A percentile compares a stretch with the other conserved stretches of the same genome.
These are phyloP conservation scores for Pseudogymnoascus sp. DNA, from an alignment of 2,329 filamentous ascomycete species.

Conservation along the genomic window DNA sequence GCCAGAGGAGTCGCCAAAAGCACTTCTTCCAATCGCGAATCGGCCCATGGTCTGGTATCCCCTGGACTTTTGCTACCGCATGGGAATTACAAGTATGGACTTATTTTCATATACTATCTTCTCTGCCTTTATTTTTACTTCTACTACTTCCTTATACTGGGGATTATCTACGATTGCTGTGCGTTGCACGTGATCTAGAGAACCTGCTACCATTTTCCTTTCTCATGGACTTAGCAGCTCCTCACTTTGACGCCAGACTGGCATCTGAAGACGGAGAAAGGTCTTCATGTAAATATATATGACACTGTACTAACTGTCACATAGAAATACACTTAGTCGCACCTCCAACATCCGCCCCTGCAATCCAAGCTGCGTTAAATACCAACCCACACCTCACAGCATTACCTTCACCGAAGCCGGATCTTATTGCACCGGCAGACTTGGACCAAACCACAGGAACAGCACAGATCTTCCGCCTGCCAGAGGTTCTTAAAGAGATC, in stretches of 20 bases:
- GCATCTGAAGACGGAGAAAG: background rate
- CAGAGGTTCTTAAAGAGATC: slow-evolving; percentile 71
- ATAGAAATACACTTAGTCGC: slow-evolving; percentile 56
- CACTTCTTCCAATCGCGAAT: slow-evolving; percentile 74
- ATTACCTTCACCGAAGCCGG: slow-evolving; percentile 64
- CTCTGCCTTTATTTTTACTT: background rate
- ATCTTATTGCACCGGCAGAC: slow-evolving; percentile 66
- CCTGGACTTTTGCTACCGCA: slow-evolving; percentile 75
- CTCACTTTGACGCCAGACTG: background rate
- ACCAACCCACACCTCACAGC: slow-evolving; percentile 71
- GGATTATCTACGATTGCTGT: background rate
- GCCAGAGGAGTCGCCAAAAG: slow-evolving; percentile 73
- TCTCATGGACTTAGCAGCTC: background rate
- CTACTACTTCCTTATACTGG: too few relatives aligned
- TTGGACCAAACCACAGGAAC: slow-evolving; percentile 82
- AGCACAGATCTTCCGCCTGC: slow-evolving; percentile 76
- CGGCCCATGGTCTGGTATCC: slow-evolving; percentile 87
- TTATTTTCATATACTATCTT: background rate
- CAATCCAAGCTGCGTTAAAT: slow-evolving; percentile 62
- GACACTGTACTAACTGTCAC: slow-evolving; percentile 7
- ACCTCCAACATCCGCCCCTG: slow-evolving; percentile 56
- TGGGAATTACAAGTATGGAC: slow-evolving; percentile 63
- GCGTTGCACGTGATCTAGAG: background rate
- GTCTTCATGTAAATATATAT: background rate
- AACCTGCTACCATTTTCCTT: background rate